Base-by-base conservation (phyloP, 2,329 filamentous ascomycete species). In the Purpureocillium lavendulum region DNA sequence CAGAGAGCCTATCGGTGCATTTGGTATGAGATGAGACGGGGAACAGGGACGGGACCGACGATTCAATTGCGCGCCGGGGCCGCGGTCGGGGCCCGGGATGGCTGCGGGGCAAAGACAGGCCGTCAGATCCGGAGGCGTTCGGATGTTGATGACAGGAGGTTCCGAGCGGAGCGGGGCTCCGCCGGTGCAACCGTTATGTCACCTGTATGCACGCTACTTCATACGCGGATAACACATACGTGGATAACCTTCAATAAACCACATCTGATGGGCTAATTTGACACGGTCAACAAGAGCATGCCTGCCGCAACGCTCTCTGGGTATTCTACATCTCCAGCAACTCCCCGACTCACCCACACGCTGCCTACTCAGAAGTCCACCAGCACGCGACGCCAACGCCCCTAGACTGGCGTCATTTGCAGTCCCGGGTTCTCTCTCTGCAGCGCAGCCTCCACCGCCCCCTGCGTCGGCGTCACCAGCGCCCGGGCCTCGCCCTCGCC, bases 341-440 rank as follows among this genome's bases (percentile, higher is more conserved):
- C 6, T 26, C 21, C 5, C 10, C 21, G 6, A 26, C 6, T 26
- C 21, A 26, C 10, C 21, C 21, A 26, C 21, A 26, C 21, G 21
- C 21, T 26, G 21, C 21, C 21, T 26, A 26, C 21, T 26, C 21
- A 26, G 10, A 26, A 26, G 21, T 26, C 21, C 21, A 26, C 21
- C 21, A 26, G 21, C 21, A 26, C 21, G 21, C 21, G 21, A 26
- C 21, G 21, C 21, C 21, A 26, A 26, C 21, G 21, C 21, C 21
- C 21, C 21, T 26, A 26, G 21, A 49, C 42, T 16, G 38, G 46
- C 24, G 45, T 40, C 42, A 61, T 55, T 40, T 54, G 49, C 35
- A 63, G 35, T 10, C 60, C 59, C 1, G 59, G 58, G 24, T 60
- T 64, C 26, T 51, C 51, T 36, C 50, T 52, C 29, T 50, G 47